phyloP scores from a whole-genome alignment of 768 basidiomycete species.

The Scleroderma citrinum region DNA sequence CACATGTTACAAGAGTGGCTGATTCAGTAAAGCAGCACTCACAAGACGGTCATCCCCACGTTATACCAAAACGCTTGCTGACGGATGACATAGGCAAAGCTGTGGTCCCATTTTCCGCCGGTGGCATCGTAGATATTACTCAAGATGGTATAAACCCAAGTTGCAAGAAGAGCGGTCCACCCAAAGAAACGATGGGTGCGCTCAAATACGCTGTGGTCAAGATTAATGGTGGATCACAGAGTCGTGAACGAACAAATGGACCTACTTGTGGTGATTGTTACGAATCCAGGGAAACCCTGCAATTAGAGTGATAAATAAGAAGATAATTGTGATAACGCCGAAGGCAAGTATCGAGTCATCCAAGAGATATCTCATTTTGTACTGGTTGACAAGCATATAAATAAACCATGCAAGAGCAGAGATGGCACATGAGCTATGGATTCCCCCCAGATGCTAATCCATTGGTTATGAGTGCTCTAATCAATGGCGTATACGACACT shows the following conservation, averaged over 20 bases:
- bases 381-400: slow-evolving; percentile 54
- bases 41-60: slow-evolving; percentile 71
- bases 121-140: slow-evolving; percentile 55
- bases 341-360: slow-evolving; percentile 54
- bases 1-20: not conserved
- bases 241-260: not conserved
- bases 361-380: slow-evolving; percentile 41
- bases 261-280: slow-evolving; percentile 76
- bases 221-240: not conserved
- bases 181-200: slow-evolving; percentile 76
- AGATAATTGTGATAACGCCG: slow-evolving; percentile 53
- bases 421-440: slow-evolving; percentile 70
- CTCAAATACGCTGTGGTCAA: slow-evolving; percentile 57
- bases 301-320: slow-evolving; percentile 51
- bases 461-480: slow-evolving; percentile 6
- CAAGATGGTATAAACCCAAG: slow-evolving; percentile 64
- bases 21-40: slow-evolving; percentile 18
- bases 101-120: slow-evolving; percentile 52
- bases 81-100: slow-evolving; percentile 46
- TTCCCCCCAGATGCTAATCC: slow-evolving; percentile 66
- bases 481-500: not conserved
- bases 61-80: slow-evolving; percentile 79
- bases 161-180: slow-evolving; percentile 56
- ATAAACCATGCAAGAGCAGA: slow-evolving; percentile 69
- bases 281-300: slow-evolving; percentile 77